Base-by-base conservation (phyloP, 73 alveolate genomes). In the Paramecium pentaurelia region DNA sequence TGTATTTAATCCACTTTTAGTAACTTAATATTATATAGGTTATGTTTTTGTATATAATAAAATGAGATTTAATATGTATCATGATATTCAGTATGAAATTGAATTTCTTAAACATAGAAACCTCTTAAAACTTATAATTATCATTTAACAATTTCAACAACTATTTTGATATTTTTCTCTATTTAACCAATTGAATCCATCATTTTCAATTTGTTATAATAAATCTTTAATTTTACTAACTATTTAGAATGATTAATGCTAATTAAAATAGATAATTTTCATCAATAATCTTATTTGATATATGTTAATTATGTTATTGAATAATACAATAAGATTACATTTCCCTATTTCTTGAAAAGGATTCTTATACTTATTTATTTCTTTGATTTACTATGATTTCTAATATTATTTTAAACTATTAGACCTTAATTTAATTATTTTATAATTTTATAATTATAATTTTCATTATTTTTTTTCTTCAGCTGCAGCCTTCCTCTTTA, bases 391-490 rank as follows among this genome's bases (percentile, higher is more conserved):
- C 87, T 38, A 30, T 73, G 38, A 73, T 73, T 54, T 54, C 36
- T 27, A 30, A 51, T 64, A 36, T 40, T 37, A 36, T 1, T 8
- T 73, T 73, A 37, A 22, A 30, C 60, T 37, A 73, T 73, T 51
- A n/a, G 87, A 37, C 68, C 37, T 73, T 54, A 54, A 54, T 54
- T 54, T 34, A 54, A 54, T 54, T 18, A 54, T 14, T 73, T 73
- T 40, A 37, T 54, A 54, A 54, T 14, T 73, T 73, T 40, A 73
- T 64, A 32, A 32, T 64, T 28, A 64, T 64, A 64, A 25, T 28
- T 51, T 36, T 75, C 60, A 75, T 75, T 75, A 38, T 42, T 75
- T 75, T 42, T 75, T 75, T 42, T 75, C 88, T 1, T 80, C 91
- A 1, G 18, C 73, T 27, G 4, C 91, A 42, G 49, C 34, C 73